These are phyloP conservation scores for Penicillium tannophilum DNA, from an alignment of 495 filamentous ascomycete species.

Conservation along the genomic window DNA sequence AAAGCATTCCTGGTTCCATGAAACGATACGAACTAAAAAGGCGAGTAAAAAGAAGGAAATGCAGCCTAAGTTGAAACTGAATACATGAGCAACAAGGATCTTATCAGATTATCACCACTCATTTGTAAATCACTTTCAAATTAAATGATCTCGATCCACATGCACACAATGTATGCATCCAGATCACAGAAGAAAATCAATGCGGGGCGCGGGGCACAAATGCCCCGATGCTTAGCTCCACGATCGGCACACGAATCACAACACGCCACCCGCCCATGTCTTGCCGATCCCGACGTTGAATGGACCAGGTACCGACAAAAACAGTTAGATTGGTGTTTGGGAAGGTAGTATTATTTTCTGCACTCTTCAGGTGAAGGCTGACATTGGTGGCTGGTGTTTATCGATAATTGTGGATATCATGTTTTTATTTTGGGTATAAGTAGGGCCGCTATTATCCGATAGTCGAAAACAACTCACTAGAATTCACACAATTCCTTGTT, in stretches of 20 bases:
- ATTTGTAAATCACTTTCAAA: no score
- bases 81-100: no score
- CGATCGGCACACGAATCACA: slow-evolving; percentile 23
- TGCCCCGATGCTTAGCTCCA: slow-evolving; percentile 1
- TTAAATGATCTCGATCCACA: no score
- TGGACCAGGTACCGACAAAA: slow-evolving; percentile 9
- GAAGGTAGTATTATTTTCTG: background rate
- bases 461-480: background rate
- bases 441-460: background rate
- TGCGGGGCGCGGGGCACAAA: slow-evolving; percentile 11
- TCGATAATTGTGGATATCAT: background rate
- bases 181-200: background rate
- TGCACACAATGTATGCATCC: no score
- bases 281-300: slow-evolving; percentile 8
- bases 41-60: no score
- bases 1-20: background rate
- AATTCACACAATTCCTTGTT: background rate
- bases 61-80: no score
- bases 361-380: background rate
- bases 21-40: no score
- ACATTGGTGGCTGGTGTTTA: background rate
- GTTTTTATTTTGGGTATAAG: background rate
- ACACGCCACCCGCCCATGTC: slow-evolving; percentile 10
- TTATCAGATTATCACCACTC: no score
- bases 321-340: background rate